Evolutionary conservation across 2,329 filamentous ascomycete species (phyloP), one percentile per base, ranked within the genome.

Genomic region (Spiromastix sp.): DNA sequence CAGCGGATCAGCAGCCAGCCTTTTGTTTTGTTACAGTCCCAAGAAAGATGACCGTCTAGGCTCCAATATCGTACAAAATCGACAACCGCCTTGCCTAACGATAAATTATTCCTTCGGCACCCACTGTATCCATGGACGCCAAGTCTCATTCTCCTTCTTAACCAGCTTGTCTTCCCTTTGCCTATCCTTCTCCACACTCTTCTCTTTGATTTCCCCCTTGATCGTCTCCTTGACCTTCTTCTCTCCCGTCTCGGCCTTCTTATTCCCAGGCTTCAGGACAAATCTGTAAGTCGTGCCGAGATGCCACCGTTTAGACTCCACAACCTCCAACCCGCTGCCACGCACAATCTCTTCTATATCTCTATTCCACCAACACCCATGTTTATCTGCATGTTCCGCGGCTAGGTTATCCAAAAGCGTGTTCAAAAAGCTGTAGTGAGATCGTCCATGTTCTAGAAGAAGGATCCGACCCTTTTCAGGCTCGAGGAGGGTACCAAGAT

Each of bases 301-400:
- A 53, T 68, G 62, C 51, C 55, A 65, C 27, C 66, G 48, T 42
- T 60, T 58, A 42, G 60, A 55, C 46, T 64, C 61, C 28, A 67
- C 61, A 34, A 70, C 49, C 45, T 64, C 60, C 43, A 70, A 45
- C 18, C 64, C 66, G 45, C 64, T 68, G 38, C 64, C 52, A 35
- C 50, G 45, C n/a, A 70, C 56, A 42, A 70, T 61, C 36, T 56
- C 51, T 21, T 61, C 64, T 30, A 70, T 67, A 55, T 70, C 66
- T 25, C 64, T 57, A 48, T 70, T 70, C 58, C 62, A 68, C 66
- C 67, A 70, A 47, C 67, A 70, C 11, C 67, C 67, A 51, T 68
- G 64, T n/a, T 58, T 53, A 42, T 67, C 54, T 21, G 67, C 67
- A 51, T 70, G 67, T 25, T 57, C 53, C 4, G 63, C 53, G 2